Evolutionary conservation across 1,284 basidiomycete species (phyloP).

Genomic region (Cutaneotrichosporon mucoides): DNA sequence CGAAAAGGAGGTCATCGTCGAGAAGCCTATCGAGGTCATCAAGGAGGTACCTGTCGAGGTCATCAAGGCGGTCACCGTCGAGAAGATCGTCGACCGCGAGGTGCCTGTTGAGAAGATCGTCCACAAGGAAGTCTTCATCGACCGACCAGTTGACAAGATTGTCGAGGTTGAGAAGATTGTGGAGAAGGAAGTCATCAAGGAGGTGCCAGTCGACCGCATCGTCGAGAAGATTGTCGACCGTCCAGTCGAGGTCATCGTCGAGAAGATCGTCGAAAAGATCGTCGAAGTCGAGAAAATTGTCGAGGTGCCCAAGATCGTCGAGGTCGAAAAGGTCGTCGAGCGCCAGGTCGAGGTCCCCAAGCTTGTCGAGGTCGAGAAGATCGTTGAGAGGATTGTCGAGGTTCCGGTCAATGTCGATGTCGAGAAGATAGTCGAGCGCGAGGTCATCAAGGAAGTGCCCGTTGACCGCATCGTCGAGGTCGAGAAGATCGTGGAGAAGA

Average conservation of each 20-base stretch:
- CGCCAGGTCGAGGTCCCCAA: constrained; percentile 42
- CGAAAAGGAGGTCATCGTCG: too few species aligned
- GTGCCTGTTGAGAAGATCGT: constrained; percentile 22
- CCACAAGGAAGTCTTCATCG: constrained; percentile 43
- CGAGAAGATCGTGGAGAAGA: constrained; percentile 48
- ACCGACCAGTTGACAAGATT: constrained; percentile 35
- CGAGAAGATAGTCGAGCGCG: constrained; percentile 42
- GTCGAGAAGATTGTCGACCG: constrained; percentile 47
- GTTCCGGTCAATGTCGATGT: constrained; percentile 44
- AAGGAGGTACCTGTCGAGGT: constrained; percentile 25
- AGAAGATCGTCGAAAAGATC: constrained; percentile 35
- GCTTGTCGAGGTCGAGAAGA: constrained; percentile 48
- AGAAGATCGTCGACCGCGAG: too few species aligned
- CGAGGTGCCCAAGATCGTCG: constrained; percentile 35
- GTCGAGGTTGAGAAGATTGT: constrained; percentile 34
- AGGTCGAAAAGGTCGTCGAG: constrained; percentile 39
- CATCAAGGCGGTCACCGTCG: too few species aligned
- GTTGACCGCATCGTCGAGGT: constrained; percentile 41
- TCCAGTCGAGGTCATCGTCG: constrained; percentile 43
- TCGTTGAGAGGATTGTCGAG: constrained; percentile 44
- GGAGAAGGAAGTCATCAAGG: constrained; percentile 20
- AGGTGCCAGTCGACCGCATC: constrained; percentile 29
- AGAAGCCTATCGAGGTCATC: too few species aligned
- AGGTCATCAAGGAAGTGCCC: constrained; percentile 32
- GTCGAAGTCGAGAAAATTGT: constrained; percentile 38